Evolutionary conservation across 2,329 filamentous ascomycete species (phyloP).

Genomic region (Aspergillus japonicus): DNA sequence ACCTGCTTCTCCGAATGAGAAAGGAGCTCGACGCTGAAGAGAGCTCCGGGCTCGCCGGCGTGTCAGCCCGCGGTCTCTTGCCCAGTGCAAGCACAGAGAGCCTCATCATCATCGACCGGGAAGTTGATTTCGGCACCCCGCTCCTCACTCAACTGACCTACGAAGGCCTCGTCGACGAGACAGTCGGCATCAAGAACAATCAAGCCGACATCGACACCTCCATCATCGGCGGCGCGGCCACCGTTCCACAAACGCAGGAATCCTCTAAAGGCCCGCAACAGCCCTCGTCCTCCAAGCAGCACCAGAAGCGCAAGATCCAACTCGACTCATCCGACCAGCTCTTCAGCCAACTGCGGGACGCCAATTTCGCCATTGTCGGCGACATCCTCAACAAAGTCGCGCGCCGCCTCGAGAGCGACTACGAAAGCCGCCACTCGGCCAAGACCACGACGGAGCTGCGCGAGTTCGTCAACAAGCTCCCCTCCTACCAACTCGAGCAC

Average conservation of each 20-base stretch:
- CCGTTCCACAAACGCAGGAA: conserved; percentile 55
- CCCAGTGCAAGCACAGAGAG: conserved; percentile 88
- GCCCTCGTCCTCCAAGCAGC: conserved; percentile 57
- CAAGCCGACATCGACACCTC: conserved; percentile 91
- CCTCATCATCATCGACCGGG: conserved; percentile 90
- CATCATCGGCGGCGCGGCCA: conserved; percentile 74
- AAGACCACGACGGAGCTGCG: conserved; percentile 89
- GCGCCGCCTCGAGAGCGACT: conserved; percentile 78
- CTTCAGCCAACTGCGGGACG: conserved; percentile 81
- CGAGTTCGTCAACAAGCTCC: conserved; percentile 91
- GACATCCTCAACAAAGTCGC: conserved; percentile 86
- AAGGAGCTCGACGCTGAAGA: conserved; percentile 85
- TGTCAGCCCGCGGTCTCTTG: conserved; percentile 64
- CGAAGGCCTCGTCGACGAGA: conserved; percentile 90
- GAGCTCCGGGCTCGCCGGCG: conserved; percentile 56
- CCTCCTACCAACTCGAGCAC: conserved; percentile 89
- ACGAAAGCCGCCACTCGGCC: conserved; percentile 80
- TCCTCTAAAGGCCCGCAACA: conserved; percentile 51
- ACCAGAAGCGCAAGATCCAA: conserved; percentile 80
- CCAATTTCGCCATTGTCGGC: conserved; percentile 94
- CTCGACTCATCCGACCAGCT: conserved; percentile 87
- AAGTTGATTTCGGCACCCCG: conserved; percentile 89
- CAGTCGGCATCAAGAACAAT: conserved; percentile 88
- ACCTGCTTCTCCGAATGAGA: conserved; percentile 85
- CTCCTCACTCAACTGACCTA: conserved; percentile 95